phyloP scores from a whole-genome alignment of 768 basidiomycete genomes.

The Glaciozyma antarctica region DNA sequence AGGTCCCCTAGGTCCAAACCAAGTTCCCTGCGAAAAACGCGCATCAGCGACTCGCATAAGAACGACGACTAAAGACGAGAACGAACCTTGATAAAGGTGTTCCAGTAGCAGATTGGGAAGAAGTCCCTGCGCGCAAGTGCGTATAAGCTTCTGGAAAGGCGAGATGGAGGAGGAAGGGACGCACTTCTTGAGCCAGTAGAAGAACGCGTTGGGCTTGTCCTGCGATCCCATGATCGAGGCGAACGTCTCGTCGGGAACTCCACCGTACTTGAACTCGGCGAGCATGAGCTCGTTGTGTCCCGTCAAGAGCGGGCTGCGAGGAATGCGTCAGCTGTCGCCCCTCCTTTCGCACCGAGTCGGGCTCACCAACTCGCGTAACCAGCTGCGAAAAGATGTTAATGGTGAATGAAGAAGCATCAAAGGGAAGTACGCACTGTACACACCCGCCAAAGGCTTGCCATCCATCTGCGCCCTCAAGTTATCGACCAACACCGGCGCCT shows the following conservation, averaged over 20 bases:
- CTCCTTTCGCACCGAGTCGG: neutral
- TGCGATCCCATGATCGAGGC: conserved; percentile 47
- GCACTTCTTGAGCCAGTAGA: conserved; percentile 78
- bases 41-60: no score
- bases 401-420: no score
- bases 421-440: conserved; percentile 60
- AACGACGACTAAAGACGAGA: neutral
- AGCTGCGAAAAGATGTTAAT: conserved; percentile 3
- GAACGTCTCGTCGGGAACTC: conserved; percentile 80
- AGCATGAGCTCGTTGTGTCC: conserved; percentile 50
- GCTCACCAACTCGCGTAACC: conserved; percentile 62
- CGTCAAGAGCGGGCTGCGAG: conserved; percentile 44
- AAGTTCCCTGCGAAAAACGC: conserved; percentile 10
- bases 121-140: conserved; percentile 40
- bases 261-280: conserved; percentile 88
- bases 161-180: conserved; percentile 21
- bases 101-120: conserved; percentile 72
- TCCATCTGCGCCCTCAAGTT: conserved; percentile 70
- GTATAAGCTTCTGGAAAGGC: conserved; percentile 12
- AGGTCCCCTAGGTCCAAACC: conserved; percentile 21
- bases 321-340: conserved; percentile 45
- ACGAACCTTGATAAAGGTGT: conserved; percentile 44
- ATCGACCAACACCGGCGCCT: conserved; percentile 81
- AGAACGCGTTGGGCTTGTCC: conserved; percentile 46
- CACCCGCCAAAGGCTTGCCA: conserved; percentile 58